Evolutionary conservation across 495 filamentous ascomycete genomes (phyloP), one percentile per base, ranked within the genome.

Genomic region (Talaromyces trachyspermus): DNA sequence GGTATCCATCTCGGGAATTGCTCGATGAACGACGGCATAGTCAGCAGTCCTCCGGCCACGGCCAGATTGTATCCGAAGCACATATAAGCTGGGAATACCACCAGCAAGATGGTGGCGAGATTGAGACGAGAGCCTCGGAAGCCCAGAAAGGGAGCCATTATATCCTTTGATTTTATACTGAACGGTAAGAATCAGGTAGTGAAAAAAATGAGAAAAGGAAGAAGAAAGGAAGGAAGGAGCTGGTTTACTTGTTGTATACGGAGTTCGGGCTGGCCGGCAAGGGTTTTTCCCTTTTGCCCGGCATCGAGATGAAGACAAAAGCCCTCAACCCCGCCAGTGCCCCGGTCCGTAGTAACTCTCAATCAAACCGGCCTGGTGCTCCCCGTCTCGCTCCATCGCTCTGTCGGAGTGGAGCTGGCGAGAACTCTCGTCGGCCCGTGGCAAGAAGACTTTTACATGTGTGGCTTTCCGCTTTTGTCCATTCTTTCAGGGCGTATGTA

Each of bases 1-100:
- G 5, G 76, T 79, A 46, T 79, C 68, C 63, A 79, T 74, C 30
- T 48, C 2, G 75, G 76, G 39, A 79, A 79, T 24, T 67, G 67
- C 25, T 54, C 48, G 8, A 64, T 63, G 54, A 72, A 78, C 9
- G 62, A 55, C 27, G 54, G 49, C 10, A 69, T 61, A 2, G 65
- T 69, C 49, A 69, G 50, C 27, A 69, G 38, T 46, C 69, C 66
- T 32, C 71, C 68, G 23, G 66, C 57, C 25, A 70, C 70, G 24
- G 70, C 68, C 50, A 75, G 65, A 47, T 77, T 75, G 57, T 72
- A 76, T 17, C 71, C 73, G 65, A 77, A 77, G 38, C 72, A 63
- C 32, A 71, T 62, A 48, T 74, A 77, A 10, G 68, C 67, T 39
- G 71, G 71, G 17, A 61, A 63, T 33, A 75, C 65, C 35, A 69